Conservation (phyloP, 2,329 filamentous ascomycete genomes). For the Venturia nashicola region DNA sequence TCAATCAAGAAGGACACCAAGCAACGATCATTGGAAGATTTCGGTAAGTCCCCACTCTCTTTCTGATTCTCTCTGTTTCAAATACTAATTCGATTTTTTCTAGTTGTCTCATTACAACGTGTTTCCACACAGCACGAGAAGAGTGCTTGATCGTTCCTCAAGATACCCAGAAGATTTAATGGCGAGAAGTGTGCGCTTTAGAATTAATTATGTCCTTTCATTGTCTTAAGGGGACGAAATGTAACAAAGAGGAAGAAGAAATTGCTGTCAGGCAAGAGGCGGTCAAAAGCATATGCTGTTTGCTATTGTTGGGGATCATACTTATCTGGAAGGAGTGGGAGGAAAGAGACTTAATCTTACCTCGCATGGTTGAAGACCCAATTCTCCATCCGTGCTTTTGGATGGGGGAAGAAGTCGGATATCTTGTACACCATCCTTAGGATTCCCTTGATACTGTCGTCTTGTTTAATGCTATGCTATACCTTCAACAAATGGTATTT, state of each 20-base stretch:
- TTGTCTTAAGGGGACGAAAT: background rate
- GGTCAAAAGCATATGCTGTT: background rate
- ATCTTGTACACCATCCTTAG: background rate
- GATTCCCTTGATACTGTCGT: background rate
- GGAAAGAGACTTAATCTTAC: background rate
- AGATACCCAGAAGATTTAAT: slow-evolving; percentile 4
- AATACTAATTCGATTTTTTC: slow-evolving; percentile 36
- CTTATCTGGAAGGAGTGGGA: background rate
- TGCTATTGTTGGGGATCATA: background rate
- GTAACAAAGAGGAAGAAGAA: background rate
- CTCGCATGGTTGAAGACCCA: background rate
- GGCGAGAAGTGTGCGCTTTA: background rate
- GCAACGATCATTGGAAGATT: slow-evolving; percentile 79
- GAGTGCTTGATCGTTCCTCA: slow-evolving; percentile 45
- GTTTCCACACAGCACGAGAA: slow-evolving; percentile 89
- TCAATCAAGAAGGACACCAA: slow-evolving; percentile 69
- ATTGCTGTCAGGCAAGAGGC: background rate
- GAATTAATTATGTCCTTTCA: background rate
- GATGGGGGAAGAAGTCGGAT: background rate
- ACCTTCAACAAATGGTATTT: background rate
- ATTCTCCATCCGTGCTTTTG: background rate
- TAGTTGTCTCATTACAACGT: slow-evolving; percentile 79
- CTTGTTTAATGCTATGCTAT: background rate
- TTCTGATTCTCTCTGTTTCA: background rate
- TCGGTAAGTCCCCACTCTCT: slow-evolving; percentile 49